Evolutionary conservation across 192 early-diverging fungal species (phyloP), one percentile per base, ranked within the genome.

Genomic region (Entophlyctis luteolus): DNA sequence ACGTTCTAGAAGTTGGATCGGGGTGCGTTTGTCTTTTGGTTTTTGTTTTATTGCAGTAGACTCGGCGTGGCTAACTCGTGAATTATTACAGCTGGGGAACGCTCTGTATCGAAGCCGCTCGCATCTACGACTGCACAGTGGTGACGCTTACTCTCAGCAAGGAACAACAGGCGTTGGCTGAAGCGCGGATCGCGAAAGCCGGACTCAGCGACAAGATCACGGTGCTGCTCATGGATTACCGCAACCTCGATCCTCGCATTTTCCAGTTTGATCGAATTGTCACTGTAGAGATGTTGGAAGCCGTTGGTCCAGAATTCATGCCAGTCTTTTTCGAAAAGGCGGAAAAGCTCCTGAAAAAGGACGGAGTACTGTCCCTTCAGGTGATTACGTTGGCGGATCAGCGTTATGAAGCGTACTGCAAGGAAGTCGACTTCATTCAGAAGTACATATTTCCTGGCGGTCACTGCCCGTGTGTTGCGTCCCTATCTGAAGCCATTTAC

Each of bases 391-490:
- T 90, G 80, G 86, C 86, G 27, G 88, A 90, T 32, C 72, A 77
- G 55, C 74, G 87, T 23, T 87, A 87, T 58, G 75, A 75, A 50
- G 67, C 75, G 34, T 90, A 90, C 66, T 65, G 72, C 27, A 70
- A 68, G 50, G 73, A 74, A 20, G 75, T 80, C 10, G 88, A 90
- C 73, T 87, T 86, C 73, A 90, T 90, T 62, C 79, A 87, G 54
- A 86, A 87, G 74, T 81, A 90, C 72, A 90, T 90, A 33, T 90
- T 90, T 67, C 89, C 89, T 14, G 89, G 89, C 46, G 87, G 87
- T 0, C 86, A 89, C 54, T 85, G 82, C 66, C 89, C 89, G n/a
- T 81, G 81, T 42, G 67, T 89, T 4, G 79, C 87, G 22, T 67
- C 81, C 16, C 59, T 89, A 34, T 71, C 81, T 0, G 60, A 77